A percentile compares a stretch with the other conserved stretches of the same genome.
These are phyloP conservation scores for Lactarius deliciosus DNA, from an alignment of 768 basidiomycete species.

Conservation along the genomic window DNA sequence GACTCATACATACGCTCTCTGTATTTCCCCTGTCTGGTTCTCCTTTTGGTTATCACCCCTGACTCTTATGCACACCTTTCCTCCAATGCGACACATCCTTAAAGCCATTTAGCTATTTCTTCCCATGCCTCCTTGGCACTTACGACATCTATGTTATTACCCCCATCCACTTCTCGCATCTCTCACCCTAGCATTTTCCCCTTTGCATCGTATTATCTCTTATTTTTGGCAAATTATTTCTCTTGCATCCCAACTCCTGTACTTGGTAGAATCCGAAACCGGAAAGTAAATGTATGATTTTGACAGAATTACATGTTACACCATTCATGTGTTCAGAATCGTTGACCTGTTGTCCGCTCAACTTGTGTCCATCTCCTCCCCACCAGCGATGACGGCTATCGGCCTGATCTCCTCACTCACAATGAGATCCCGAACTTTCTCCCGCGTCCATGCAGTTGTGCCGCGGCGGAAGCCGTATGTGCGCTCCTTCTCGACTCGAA, in stretches of 20 bases:
- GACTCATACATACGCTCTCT: background rate
- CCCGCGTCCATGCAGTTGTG: constrained; percentile 87
- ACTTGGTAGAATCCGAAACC: constrained; percentile 14
- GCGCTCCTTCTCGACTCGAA: constrained; percentile 75
- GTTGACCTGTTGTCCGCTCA: constrained; percentile 36
- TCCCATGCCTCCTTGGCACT: background rate
- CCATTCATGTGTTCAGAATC: background rate
- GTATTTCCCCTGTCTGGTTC: background rate
- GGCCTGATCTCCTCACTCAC: constrained; percentile 66
- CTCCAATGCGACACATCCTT: constrained; percentile 1
- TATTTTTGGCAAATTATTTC: constrained; percentile 20
- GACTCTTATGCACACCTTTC: background rate
- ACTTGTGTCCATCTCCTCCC: constrained; percentile 82
- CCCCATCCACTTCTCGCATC: background rate
- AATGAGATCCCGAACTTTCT: constrained; percentile 69
- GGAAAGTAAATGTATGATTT: constrained; percentile 18
- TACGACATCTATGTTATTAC: constrained; percentile 9
- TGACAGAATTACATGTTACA: constrained; percentile 16
- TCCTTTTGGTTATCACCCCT: constrained; percentile 1
- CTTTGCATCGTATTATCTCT: background rate
- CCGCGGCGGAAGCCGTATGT: constrained; percentile 71
- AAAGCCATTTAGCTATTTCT: background rate
- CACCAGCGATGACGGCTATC: constrained; percentile 37
- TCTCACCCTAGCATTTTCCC: background rate
- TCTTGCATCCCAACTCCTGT: constrained; percentile 12